phyloP scores from a whole-genome alignment of 768 basidiomycete species.

The Lentinula edodes region DNA sequence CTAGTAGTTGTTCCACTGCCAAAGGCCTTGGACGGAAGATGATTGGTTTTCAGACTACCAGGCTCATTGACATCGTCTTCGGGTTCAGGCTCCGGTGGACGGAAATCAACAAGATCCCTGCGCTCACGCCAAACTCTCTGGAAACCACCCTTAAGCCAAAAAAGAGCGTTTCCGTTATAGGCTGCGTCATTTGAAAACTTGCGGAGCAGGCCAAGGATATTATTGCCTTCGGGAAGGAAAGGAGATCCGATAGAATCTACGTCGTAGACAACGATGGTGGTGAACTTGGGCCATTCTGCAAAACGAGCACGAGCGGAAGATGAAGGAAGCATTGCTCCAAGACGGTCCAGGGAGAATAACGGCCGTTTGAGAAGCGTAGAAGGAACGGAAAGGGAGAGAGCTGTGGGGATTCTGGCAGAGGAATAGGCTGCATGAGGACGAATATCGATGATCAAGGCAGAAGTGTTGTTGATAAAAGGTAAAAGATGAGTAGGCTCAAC shows the following conservation, averaged over 20 bases:
- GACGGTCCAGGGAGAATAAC: constrained; percentile 71
- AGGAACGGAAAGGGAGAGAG: constrained; percentile 86
- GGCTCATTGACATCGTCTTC: constrained; percentile 33
- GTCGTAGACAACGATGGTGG: constrained; percentile 80
- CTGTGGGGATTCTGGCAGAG: constrained; percentile 56
- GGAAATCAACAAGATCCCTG: constrained; percentile 46
- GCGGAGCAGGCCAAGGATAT: constrained; percentile 66
- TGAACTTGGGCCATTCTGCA: constrained; percentile 48
- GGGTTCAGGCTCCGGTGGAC: constrained; percentile 41
- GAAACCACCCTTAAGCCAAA: constrained; percentile 83
- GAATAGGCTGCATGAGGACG: constrained; percentile 75
- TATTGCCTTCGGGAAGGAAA: constrained; percentile 53
- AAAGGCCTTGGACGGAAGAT: constrained; percentile 63
- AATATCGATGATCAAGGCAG: constrained; percentile 78
- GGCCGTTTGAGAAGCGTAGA: constrained; percentile 93
- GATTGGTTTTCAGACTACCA: constrained; percentile 8
- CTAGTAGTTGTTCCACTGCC: constrained; percentile 40
- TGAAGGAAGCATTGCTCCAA: constrained; percentile 78
- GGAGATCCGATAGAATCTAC: constrained; percentile 49
- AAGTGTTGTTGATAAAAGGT: constrained; percentile 22
- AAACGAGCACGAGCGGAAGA: constrained; percentile 53
- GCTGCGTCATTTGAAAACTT: constrained; percentile 54
- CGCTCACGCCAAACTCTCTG: constrained; percentile 56
- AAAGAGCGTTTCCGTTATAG: constrained; percentile 49
- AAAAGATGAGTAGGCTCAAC: neutral